Conservation (phyloP, 2,329 filamentous ascomycete species). For the Aspergillus tamarii region DNA sequence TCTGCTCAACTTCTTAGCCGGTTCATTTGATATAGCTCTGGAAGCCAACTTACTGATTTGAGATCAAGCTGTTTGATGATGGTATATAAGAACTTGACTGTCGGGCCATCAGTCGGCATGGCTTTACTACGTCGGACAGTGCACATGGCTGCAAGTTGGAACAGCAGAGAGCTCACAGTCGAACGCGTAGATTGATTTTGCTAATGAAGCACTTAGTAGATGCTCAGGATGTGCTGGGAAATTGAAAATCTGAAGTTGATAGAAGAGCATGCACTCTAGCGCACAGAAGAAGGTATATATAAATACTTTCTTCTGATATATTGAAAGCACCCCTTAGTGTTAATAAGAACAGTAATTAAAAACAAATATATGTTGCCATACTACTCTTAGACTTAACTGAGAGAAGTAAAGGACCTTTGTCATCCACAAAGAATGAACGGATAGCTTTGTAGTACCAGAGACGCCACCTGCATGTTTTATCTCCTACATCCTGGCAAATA, state of each 20-base stretch:
- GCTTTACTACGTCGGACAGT: constrained; percentile 44
- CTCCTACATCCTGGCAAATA: not conserved
- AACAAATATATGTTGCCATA: not conserved
- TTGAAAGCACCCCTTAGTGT: not conserved
- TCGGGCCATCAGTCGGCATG: constrained; percentile 54
- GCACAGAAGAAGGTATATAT: constrained; percentile 22
- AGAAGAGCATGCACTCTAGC: constrained; percentile 16
- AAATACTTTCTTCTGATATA: not conserved
- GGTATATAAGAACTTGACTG: constrained; percentile 57
- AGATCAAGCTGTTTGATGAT: constrained; percentile 60
- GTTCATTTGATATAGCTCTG: not conserved
- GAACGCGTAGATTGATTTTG: not conserved
- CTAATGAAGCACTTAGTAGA: not conserved
- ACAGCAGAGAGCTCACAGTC: not conserved
- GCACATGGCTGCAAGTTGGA: constrained; percentile 27
- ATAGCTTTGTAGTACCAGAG: not conserved
- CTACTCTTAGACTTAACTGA: not conserved
- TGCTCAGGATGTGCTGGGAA: not conserved
- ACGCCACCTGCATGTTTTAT: not conserved
- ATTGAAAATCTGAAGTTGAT: constrained; percentile 9
- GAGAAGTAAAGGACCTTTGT: not conserved
- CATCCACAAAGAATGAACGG: not conserved
- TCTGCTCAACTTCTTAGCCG: constrained; percentile 34
- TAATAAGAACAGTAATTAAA: not conserved
- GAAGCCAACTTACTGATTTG: constrained; percentile 48